Evolutionary conservation across 495 filamentous ascomycete species (phyloP).

Genomic region (Xylaria grammica): DNA sequence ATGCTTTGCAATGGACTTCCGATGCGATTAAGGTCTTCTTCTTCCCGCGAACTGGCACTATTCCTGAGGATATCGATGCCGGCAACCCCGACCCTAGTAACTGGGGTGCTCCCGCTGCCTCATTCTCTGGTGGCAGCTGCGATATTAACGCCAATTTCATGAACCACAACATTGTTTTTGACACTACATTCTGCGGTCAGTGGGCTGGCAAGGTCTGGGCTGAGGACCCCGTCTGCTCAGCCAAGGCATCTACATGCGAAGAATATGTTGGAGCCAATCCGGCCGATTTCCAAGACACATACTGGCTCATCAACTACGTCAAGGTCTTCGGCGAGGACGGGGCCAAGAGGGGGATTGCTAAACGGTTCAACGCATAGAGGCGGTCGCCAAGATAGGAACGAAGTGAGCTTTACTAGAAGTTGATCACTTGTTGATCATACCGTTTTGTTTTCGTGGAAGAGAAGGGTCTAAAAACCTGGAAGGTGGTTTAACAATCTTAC

Average conservation of each 20-base stretch:
- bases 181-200: conserved; percentile 87
- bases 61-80: conserved; percentile 61
- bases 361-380: conserved; percentile 30
- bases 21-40: conserved; percentile 75
- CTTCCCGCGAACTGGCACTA: conserved; percentile 63
- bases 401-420: conserved; percentile 1
- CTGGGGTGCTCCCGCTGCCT: conserved; percentile 73
- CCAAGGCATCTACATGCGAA: conserved; percentile 59
- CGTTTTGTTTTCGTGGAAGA: conserved; percentile 3
- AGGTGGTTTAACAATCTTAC: conserved; percentile 8
- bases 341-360: conserved; percentile 12
- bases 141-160: conserved; percentile 69
- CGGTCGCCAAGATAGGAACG: background rate
- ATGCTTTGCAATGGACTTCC: conserved; percentile 76
- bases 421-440: conserved; percentile 3
- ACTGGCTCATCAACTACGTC: conserved; percentile 75
- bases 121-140: conserved; percentile 65
- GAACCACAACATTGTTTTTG: conserved; percentile 75
- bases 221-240: conserved; percentile 42
- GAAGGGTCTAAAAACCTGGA: background rate
- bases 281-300: conserved; percentile 62
- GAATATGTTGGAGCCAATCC: conserved; percentile 72
- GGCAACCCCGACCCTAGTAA: conserved; percentile 63
- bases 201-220: conserved; percentile 76
- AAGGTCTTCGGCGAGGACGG: conserved; percentile 59